A percentile compares a stretch with the other conserved stretches of the same genome.
These are phyloP conservation scores for Corniculantispora saksenae DNA, from an alignment of 2,329 filamentous ascomycete genomes.

Conservation along the genomic window DNA sequence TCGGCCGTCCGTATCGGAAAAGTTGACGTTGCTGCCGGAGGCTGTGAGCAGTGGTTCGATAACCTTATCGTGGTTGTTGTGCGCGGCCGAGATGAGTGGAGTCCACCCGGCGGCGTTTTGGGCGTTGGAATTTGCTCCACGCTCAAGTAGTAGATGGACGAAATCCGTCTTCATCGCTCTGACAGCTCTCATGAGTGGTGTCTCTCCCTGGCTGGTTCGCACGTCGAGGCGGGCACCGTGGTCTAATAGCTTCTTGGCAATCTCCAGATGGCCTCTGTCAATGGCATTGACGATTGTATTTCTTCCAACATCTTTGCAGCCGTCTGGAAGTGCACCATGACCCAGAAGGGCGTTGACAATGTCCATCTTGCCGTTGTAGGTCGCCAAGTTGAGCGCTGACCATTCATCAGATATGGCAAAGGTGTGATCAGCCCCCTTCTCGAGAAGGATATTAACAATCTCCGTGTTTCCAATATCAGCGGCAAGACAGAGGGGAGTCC, in stretches of 20 bases:
- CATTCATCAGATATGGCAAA: constrained; percentile 23
- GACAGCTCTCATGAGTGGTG: constrained; percentile 11
- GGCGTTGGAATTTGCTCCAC: neutral
- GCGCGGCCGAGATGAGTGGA: constrained; percentile 4
- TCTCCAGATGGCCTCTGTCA: constrained; percentile 23
- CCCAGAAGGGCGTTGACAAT: constrained; percentile 1
- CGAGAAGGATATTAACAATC: constrained; percentile 18
- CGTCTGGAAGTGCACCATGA: constrained; percentile 1
- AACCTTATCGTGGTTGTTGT: neutral
- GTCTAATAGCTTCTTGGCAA: neutral
- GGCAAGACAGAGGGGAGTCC: constrained; percentile 31
- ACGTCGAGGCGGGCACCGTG: constrained; percentile 8
- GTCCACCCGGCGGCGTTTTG: constrained; percentile 3
- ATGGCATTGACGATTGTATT: constrained; percentile 12
- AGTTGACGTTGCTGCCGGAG: neutral
- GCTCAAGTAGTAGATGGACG: constrained; percentile 4
- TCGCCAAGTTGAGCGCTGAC: constrained; percentile 31
- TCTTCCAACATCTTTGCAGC: neutral
- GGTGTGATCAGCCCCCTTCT: constrained; percentile 31
- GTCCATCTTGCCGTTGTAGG: constrained; percentile 20
- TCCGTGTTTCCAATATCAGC: constrained; percentile 22
- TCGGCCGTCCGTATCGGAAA: constrained; percentile 2
- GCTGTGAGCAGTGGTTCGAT: neutral
- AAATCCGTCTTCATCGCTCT: neutral
- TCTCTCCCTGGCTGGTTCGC: constrained; percentile 6